Evolutionary conservation across 2,329 filamentous ascomycete species (phyloP).

Genomic region (Colletotrichum tamarilloi): DNA sequence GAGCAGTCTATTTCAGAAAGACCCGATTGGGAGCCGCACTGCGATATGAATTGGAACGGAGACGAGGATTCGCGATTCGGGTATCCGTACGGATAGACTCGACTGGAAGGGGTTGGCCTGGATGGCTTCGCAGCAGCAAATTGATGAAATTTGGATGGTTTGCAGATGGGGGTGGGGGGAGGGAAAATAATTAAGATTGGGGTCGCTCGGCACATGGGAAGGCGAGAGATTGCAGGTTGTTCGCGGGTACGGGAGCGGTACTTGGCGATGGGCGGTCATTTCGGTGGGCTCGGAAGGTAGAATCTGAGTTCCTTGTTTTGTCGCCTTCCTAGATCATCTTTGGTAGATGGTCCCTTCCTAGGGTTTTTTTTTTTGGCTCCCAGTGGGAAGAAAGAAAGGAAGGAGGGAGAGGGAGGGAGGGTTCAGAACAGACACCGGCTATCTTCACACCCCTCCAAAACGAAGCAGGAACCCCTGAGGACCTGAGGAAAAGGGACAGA

Average conservation of each 20-base stretch:
- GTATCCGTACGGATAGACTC: not conserved
- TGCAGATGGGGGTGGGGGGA: not conserved
- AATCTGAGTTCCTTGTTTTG: not conserved
- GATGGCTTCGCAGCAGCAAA: not conserved
- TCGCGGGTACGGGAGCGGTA: slow-evolving; percentile 14
- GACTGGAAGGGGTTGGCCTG: not conserved
- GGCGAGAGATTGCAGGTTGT: slow-evolving; percentile 21
- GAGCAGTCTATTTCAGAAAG: not conserved
- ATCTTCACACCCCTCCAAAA: slow-evolving; percentile 3
- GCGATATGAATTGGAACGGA: not conserved
- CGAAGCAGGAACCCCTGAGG: not conserved
- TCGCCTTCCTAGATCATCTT: not conserved
- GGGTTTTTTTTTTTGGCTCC: not conserved
- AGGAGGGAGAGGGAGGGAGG: not conserved
- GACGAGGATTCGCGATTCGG: not conserved
- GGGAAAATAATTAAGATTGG: slow-evolving; percentile 21
- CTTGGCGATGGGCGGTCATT: slow-evolving; percentile 1
- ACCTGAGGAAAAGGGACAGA: slow-evolving; percentile 10
- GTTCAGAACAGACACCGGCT: not conserved
- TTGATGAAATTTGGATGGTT: slow-evolving; percentile 17
- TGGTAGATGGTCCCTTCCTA: not conserved
- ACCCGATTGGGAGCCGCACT: not conserved
- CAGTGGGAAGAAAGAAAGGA: not conserved
- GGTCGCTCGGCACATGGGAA: slow-evolving; percentile 26
- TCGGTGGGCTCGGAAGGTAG: slow-evolving; percentile 4